Base-by-base conservation (phyloP, 139 green algal species). In the Chlamydomonas sphaeroides region DNA sequence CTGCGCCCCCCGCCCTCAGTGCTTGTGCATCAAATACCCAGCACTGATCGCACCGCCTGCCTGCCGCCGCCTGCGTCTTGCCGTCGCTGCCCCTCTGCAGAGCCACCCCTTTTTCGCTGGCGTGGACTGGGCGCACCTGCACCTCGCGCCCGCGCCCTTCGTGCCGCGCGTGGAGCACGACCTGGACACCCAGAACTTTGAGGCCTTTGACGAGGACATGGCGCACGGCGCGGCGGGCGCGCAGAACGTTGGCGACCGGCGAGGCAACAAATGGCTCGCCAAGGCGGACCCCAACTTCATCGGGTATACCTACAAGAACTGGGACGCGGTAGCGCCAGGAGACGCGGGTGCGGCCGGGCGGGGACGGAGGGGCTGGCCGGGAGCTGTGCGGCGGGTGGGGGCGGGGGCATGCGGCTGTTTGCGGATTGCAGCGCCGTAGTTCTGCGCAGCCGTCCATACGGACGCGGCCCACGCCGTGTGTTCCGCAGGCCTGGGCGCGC, bases 271-370 rank as follows among this genome's bases (percentile, higher is more conserved):
- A 45, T 87, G 86, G 76, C 78, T 80, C 70, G 65, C 45, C n/a
- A 80, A 84, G 79, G 76, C 67, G 10, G 97, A 99, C 89, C 92
- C 94, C 35, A 92, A 99, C 85, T 99, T 99, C 87, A 93, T 98
- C 20, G 96, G 97, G 8, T 99, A 99, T 92, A 99, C 96, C 20
- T 99, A 98, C 92, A 99, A 98, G 90, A 97, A 95, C 88, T 96
- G 91, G 75, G 94, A 98, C 45, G 93, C 95, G 17, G 92, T 97
- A 36, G 63, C 84, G 33, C 56, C 68, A 3, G 68, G n/a, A 32
- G 57, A 71, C 18, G 38, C 62, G 20, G 73, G 72, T 67, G 66
- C 68, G 67, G 49, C 45, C 8, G 65, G 17, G 39, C 77, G 26
- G 65, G 28, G 20, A 62, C 3, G 48, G 56, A 49, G n/a, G n/a